Evolutionary conservation across 768 basidiomycete genomes (phyloP), one percentile per base, ranked within the genome.

Genomic region (Tephrocybe sp.): DNA sequence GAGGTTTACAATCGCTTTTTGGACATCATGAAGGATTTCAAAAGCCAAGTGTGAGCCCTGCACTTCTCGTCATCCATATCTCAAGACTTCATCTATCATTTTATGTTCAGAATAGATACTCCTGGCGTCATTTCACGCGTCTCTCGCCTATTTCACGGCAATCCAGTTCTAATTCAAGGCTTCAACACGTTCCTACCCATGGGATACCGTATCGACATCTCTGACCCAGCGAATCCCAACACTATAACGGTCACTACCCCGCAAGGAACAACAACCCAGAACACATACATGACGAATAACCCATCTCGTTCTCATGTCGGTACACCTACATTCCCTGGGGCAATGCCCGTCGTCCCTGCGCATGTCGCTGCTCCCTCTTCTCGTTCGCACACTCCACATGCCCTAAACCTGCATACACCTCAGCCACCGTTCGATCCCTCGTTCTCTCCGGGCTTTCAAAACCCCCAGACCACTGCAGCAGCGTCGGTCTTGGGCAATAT

Each of bases 11-110:
- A 97, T 66, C 80, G 87, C 56, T 93, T 94, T 64, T 69, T 95
- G 68, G 92, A 96, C 66, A 95, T 97, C 64, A 97, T 97, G 97
- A 98, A 98, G 75, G 95, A 98, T 66, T 99, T 99, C 69, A 99
- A 99, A 74, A 92, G 92, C 61, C 92, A 96, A 71, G 75, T 72
- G 90, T 93, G 67, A 73, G 91, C 76, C 31, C 36, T 46, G n/a
- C n/a, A 25, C 60, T 22, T 51, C 18, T 24, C 25, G 19, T n/a
- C 13, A 7, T 16, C 24, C 32, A 19, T 11, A 26, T 31, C 16
- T 16, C 19, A 40, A 18, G 9, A 15, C 19, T 27, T 40, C 58
- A 53, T 54, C 45, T 35, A 43, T 59, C 32, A 52, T 57, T 8
- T 28, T 5, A 39, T 25, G 19, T 44, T 49, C 71, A 96, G 94